Conservation (phyloP, 768 basidiomycete species). For the Lepiota venenata region DNA sequence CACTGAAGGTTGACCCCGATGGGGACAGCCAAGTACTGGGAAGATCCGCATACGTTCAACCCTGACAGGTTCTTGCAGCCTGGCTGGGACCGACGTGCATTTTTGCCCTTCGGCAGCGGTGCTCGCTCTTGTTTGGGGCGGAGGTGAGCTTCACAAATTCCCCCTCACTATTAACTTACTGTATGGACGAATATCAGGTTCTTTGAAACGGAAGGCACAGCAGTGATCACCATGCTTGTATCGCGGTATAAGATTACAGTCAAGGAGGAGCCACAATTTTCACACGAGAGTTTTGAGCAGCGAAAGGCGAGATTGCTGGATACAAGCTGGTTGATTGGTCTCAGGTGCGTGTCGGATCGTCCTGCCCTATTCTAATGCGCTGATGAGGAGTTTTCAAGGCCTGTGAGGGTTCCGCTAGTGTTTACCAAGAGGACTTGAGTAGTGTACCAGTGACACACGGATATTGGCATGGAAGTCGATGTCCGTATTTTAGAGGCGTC, state of each 20-base stretch:
- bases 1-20: background rate
- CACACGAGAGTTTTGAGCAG: constrained; percentile 38
- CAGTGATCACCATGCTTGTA: constrained; percentile 41
- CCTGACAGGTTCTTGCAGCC: constrained; percentile 13
- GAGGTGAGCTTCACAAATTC: constrained; percentile 21
- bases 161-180: background rate
- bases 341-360: constrained; percentile 2
- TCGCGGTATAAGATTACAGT: constrained; percentile 39
- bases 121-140: constrained; percentile 41
- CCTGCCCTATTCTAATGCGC: background rate
- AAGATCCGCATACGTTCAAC: constrained; percentile 35
- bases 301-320: constrained; percentile 34
- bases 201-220: constrained; percentile 43
- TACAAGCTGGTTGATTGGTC: constrained; percentile 26
- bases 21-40: constrained; percentile 40
- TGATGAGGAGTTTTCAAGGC: constrained; percentile 12
- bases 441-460: no score
- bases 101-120: constrained; percentile 24
- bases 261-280: constrained; percentile 44
- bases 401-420: constrained; percentile 20
- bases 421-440: constrained; percentile 1
- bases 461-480: no score
- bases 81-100: constrained; percentile 16
- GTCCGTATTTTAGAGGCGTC: no score
- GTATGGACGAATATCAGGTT: constrained; percentile 25